Evolutionary conservation across 768 basidiomycete species (phyloP).

Genomic region (Crepidotus variabilis): DNA sequence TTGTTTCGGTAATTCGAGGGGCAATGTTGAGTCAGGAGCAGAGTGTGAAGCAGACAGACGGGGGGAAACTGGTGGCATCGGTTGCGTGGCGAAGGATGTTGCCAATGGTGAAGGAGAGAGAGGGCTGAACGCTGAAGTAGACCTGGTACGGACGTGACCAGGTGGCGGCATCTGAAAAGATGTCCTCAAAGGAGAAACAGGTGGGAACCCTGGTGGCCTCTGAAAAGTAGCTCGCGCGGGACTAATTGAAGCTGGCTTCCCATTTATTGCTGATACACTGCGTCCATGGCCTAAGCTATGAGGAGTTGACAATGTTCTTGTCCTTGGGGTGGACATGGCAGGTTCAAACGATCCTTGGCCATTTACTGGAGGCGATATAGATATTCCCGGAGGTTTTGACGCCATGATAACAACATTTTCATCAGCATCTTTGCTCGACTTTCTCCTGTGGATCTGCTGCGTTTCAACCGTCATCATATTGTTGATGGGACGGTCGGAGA

Average conservation of each 20-base stretch:
- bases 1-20: slow-evolving; percentile 10
- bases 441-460: slow-evolving; percentile 32
- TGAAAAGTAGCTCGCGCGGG: slow-evolving; percentile 27
- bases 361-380: neutral
- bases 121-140: slow-evolving; percentile 44
- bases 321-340: slow-evolving; percentile 12
- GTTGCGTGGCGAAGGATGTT: slow-evolving; percentile 21
- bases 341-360: neutral
- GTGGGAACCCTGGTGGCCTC: slow-evolving; percentile 12
- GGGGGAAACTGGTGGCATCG: slow-evolving; percentile 10
- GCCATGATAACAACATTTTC: slow-evolving; percentile 17
- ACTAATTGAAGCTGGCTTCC: slow-evolving; percentile 22
- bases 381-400: neutral
- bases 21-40: slow-evolving; percentile 20
- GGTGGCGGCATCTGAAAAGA: slow-evolving; percentile 22
- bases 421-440: slow-evolving; percentile 38
- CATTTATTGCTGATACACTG: slow-evolving; percentile 4
- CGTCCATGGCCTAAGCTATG: slow-evolving; percentile 10
- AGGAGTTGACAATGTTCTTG: slow-evolving; percentile 25
- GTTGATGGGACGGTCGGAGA: neutral
- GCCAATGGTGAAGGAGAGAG: slow-evolving; percentile 49
- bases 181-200: slow-evolving; percentile 28
- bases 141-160: slow-evolving; percentile 36
- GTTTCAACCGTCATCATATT: neutral
- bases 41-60: slow-evolving; percentile 8